phyloP scores from a whole-genome alignment of 2,329 filamentous ascomycete species.

The Colletotrichum endophyticum region DNA sequence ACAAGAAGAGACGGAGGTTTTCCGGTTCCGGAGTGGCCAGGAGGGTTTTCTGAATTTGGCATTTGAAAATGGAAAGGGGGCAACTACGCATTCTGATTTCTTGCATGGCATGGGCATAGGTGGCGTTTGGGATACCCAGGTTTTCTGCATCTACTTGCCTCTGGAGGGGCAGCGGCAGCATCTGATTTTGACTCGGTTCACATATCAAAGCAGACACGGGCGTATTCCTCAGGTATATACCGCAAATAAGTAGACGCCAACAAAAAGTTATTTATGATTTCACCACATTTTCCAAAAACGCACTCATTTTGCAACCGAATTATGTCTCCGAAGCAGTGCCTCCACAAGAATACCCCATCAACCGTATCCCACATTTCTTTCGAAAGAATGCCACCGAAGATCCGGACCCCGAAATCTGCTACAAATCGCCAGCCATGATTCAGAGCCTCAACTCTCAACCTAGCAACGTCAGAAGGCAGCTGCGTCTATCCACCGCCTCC shows the following conservation, averaged over 20 bases:
- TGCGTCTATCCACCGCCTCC: neutral
- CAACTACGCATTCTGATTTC: neutral
- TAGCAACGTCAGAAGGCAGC: neutral
- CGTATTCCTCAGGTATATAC: neutral
- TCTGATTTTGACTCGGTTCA: neutral
- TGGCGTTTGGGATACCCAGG: constrained; percentile 19
- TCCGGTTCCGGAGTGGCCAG: neutral
- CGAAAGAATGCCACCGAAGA: neutral
- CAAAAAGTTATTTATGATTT: neutral
- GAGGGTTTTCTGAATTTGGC: neutral
- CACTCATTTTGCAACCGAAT: neutral
- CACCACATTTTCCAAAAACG: neutral
- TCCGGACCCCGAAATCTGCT: neutral
- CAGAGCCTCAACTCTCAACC: neutral
- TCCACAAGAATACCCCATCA: neutral
- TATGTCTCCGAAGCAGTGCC: neutral
- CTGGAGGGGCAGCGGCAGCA: neutral
- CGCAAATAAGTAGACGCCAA: neutral
- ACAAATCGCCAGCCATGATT: neutral
- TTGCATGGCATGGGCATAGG: constrained; percentile 4
- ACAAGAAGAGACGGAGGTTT: too few species aligned
- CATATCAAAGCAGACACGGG: neutral
- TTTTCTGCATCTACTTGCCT: constrained; percentile 9
- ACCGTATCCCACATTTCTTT: neutral
- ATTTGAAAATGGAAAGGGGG: neutral